Evolutionary conservation across 441 rosid species (phyloP), one percentile per base, ranked within the genome.

Genomic region (Melastoma candidum): DNA sequence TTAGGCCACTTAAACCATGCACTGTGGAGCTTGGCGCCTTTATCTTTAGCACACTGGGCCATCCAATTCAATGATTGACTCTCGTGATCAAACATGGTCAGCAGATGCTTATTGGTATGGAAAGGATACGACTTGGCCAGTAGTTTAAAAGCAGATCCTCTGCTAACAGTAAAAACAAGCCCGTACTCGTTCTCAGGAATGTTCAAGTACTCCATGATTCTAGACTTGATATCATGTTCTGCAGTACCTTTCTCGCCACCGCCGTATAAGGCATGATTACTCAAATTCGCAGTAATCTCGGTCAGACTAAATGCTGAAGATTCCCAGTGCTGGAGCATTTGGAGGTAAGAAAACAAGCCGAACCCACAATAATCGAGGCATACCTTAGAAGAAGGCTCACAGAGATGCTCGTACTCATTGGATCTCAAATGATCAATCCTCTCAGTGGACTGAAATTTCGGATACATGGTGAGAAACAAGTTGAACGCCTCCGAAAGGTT

Each of bases 1-100:
- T 81, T 75, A 1, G 89, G 85, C 84, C 84, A 82, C 52, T 79
- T 82, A 64, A 82, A 82, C 89, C 89, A 82, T 3, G 89, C 83
- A 58, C 76, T 79, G 32, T 69, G 59, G 27, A 82, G 85, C 73
- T 79, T 82, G 0, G 89, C 89, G 11, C 89, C 83, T 74, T 79
- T 82, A 69, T 77, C 85, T 66, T 79, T 82, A 8, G 89, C 89
- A 57, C 85, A 70, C 50, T 79, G 81, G 56, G 78, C 82, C 83
- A 82, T 79, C 85, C 81, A 75, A 58, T 72, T 77, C 43, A 82
- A 83, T 1, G 89, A 82, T 49, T 79, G 89, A 72, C 89, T 82
- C 71, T 82, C 83, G 25, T 82, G 89, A 66, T 82, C 89, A 58
- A 82, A 82, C 85, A 82, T 77, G 26, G 85, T 82, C 63, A 79